Base-by-base conservation (phyloP, 768 basidiomycete genomes). In the Russula vinacea region DNA sequence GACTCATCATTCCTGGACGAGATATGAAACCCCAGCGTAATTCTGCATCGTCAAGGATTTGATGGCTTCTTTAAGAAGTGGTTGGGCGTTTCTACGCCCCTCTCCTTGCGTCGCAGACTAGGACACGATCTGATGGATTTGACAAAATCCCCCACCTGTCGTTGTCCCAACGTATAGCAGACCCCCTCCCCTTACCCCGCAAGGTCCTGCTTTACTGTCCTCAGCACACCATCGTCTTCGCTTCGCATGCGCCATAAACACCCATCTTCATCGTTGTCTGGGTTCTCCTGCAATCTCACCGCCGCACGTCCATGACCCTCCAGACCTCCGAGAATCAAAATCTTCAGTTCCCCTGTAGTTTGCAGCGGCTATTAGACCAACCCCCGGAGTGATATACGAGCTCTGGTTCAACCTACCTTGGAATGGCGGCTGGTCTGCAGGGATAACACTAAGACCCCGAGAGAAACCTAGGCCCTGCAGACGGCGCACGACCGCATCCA, bases 171-270 rank as follows among this genome's bases (percentile, higher is more conserved):
- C 9, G 26, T 24, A 54, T 16, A 24, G 5, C 40, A 35, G 16
- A 5, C n/a, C 47, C 14, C 6, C 2, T 13, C 14, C 49, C 16
- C 26, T 50, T 67, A 70, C 22, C 71, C 70, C 6, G 69, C 67
- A 60, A 86, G 72, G 62, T 78, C 55, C 44, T 72, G 73, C 73
- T 82, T 83, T 59, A 88, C 77, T 24, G 74, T 67, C 29, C 67
- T 74, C 60, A 81, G 73, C 65, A 88, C 66, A 17, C 69, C 73
- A 17, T 68, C 70, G 57, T 85, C 80, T 13, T 74, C 77, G 69
- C 84, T 82, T 33, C 87, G 84, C 64, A 90, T 58, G 55, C 84
- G 81, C 88, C 89, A 91, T 52, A 91, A 71, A 70, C 87, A 89
- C 33, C 87, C 81, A 37, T 86, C 85, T 45, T 89, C 89, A 6